Evolutionary conservation across 2,329 filamentous ascomycete genomes (phyloP), one percentile per base, ranked within the genome.

Genomic region (Aureobasidium mangrovei): DNA sequence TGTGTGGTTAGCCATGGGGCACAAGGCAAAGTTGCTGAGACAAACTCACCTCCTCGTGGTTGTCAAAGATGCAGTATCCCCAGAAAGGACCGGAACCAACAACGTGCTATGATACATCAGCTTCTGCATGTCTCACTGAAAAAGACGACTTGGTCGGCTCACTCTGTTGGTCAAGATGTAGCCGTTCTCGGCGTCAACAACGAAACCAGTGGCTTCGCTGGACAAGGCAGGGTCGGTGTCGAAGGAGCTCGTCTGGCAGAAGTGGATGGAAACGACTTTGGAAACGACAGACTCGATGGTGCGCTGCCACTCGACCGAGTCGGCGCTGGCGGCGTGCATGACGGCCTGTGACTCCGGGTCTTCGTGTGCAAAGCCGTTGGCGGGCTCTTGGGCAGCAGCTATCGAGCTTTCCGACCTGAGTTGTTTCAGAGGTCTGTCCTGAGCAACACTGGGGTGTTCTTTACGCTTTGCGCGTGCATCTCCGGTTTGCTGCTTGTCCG

Each of bases 31-130:
- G 18, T 18, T 18, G 7, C 32, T 7, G 32, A 35, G 7, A 35
- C 10, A 12, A 12, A 61, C 72, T 57, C 66, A 79, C 78, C 70
- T 86, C 83, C 68, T 98, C 93, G 70, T 98, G 93, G 68, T 98
- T 98, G 70, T 98, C 94, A 69, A 98, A 98, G 62, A 98, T 91
- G 68, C 88, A 91, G 73, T 95, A 96, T 45, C 93, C 93, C 86
- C 91, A 97, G 72, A 98, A 98, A 1, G 93, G 93, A 0, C 93
- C 93, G 0, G 93, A 81, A 60, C 93, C 90, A 40, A 97, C 93
- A 32, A 98, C 93, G 73, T 98, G 93, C 56, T 63, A 78, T 26
- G 26, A 10, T 10, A 3, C 18, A 31, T 40, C 27, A 52, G 43
- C 45, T 32, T 32, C 7, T 26, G 10, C 10, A 12, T 9, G 7